Percentiles rank a stretch among this genome's conserved stretches.
Conservation (phyloP, 306 rosid species). For the Vigna angularis region DNA sequence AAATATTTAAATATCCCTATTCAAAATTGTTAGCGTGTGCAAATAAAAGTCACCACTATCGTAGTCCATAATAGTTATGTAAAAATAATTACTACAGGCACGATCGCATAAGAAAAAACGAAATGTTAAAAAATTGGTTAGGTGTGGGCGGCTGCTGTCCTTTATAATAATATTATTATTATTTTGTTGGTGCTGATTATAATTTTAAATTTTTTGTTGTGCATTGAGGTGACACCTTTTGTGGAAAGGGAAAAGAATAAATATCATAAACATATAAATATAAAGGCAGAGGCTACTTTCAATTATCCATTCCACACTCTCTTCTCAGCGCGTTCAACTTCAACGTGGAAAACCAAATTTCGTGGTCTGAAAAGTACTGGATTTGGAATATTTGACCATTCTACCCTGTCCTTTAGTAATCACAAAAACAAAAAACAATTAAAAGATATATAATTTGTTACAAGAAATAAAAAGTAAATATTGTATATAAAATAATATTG, state of each 20-base stretch:
- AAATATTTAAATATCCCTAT: no score
- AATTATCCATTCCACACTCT: not conserved
- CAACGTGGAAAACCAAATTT: not conserved
- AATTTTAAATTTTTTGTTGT: slow-evolving; percentile 23
- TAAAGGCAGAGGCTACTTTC: slow-evolving; percentile 1
- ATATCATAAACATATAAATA: not conserved
- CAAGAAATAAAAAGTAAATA: no score
- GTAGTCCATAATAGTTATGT: no score
- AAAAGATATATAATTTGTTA: no score
- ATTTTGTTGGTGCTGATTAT: not conserved
- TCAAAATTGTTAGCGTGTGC: no score
- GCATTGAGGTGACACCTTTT: slow-evolving; percentile 50
- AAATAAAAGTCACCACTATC: no score
- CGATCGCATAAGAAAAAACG: not conserved
- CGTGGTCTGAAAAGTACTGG: not conserved
- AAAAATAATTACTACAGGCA: not conserved
- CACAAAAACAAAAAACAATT: no score
- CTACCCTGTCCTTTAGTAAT: not conserved
- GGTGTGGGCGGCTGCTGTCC: slow-evolving; percentile 55
- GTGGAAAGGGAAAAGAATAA: not conserved
- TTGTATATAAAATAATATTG: no score
- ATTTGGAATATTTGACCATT: not conserved
- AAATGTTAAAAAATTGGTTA: not conserved
- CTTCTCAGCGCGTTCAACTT: slow-evolving; percentile 17
- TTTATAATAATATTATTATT: not conserved